phyloP scores from a whole-genome alignment of 305 asterid species.

The Caryopteris hybrid region DNA sequence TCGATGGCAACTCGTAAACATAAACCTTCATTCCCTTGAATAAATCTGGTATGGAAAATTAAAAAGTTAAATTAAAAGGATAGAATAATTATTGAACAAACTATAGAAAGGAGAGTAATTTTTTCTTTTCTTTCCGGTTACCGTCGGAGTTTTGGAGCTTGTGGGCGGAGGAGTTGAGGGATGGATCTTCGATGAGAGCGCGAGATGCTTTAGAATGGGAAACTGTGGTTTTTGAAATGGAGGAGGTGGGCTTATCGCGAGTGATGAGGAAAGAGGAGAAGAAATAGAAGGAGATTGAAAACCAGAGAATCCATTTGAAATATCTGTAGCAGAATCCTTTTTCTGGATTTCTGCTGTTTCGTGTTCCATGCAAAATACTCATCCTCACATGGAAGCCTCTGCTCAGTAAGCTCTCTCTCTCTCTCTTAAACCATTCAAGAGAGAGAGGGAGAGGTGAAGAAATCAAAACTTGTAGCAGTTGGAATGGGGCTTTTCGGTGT shows the following conservation, averaged over 20 bases:
- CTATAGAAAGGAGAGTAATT: too few relatives aligned
- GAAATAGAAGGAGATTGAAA: constrained; percentile 53
- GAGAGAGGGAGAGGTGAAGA: too few relatives aligned
- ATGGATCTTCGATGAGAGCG: constrained; percentile 44
- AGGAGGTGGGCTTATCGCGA: constrained; percentile 31
- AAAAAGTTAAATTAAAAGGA: too few relatives aligned
- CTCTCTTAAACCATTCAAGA: constrained; percentile 22
- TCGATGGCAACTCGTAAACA: constrained; percentile 67
- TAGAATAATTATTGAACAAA: too few relatives aligned
- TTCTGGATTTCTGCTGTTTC: constrained; percentile 20
- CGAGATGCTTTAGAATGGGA: constrained; percentile 43
- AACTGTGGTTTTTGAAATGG: constrained; percentile 36
- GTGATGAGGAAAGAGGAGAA: constrained; percentile 51
- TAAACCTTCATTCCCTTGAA: constrained; percentile 57
- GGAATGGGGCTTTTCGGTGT: constrained; percentile 42
- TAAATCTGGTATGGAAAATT: too few relatives aligned
- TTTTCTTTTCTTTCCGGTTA: too few relatives aligned
- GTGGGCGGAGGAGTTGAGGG: constrained; percentile 25
- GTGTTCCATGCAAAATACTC: constrained; percentile 36
- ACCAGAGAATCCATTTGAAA: constrained; percentile 67
- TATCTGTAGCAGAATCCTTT: constrained; percentile 36
- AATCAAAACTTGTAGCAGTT: too few relatives aligned
- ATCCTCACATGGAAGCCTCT: constrained; percentile 57
- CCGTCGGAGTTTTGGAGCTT: too few relatives aligned
- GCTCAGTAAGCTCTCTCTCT: constrained; percentile 12